Evolutionary conservation across 176 grass and related monocot genomes (phyloP).

Genomic region (Aegilops umbellulata): DNA sequence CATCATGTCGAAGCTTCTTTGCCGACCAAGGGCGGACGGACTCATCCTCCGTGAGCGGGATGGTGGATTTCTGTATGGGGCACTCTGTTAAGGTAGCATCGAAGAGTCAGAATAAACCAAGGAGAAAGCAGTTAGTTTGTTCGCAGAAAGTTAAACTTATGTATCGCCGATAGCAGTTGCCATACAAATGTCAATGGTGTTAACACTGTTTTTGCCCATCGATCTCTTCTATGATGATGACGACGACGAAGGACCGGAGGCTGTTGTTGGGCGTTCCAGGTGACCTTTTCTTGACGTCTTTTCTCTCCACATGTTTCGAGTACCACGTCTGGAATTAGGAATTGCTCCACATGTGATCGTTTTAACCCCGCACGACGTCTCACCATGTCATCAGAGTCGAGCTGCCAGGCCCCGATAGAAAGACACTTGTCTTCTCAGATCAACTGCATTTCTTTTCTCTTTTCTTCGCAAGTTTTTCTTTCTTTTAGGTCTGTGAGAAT

Average conservation of each 20-base stretch:
- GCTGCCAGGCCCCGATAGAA: too few relatives aligned
- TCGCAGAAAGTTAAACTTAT: not conserved
- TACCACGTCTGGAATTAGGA: too few relatives aligned
- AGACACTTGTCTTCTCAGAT: too few relatives aligned
- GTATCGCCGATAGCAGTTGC: not conserved
- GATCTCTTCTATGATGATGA: not conserved
- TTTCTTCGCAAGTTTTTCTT: too few relatives aligned
- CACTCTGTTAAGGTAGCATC: slow-evolving; percentile 6
- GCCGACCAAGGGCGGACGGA: not conserved
- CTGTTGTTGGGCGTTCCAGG: not conserved
- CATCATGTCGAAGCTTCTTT: not conserved
- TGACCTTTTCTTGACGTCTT: too few relatives aligned
- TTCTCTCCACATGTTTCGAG: too few relatives aligned
- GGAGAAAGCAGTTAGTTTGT: not conserved
- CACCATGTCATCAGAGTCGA: too few relatives aligned
- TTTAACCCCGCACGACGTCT: too few relatives aligned
- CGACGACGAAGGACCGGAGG: not conserved
- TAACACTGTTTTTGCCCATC: not conserved
- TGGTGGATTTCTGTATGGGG: slow-evolving; percentile 34
- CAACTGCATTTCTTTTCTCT: too few relatives aligned
- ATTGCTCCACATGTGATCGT: too few relatives aligned
- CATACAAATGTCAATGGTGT: not conserved
- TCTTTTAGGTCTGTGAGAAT: too few relatives aligned
- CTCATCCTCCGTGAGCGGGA: not conserved
- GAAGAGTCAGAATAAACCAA: slow-evolving; percentile 40